Base-by-base conservation (phyloP, 2,329 filamentous ascomycete genomes). In the Exophiala phaeomuriformis region DNA sequence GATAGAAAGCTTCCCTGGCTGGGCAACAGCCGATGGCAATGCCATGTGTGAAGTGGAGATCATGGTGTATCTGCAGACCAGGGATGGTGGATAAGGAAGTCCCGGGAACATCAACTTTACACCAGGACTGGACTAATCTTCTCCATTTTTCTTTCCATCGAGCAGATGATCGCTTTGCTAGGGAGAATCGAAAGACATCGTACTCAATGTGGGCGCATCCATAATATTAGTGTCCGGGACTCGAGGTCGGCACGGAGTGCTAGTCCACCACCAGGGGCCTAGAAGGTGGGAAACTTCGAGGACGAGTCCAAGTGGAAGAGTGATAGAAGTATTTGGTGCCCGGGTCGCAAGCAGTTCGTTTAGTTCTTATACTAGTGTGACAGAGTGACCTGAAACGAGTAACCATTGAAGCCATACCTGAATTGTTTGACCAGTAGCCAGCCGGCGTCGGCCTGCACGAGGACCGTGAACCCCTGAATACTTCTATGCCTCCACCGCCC, bases 1-100 rank as follows among this genome's bases (percentile, higher is more conserved):
- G 35, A 49, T 61, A 31, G 56, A 57, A 35, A 48, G 43, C 7
- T 53, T 56, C 27, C 58, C 55, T 4, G 43, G 53, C 9, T 62
- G 61, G 59, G 33, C 12, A 42, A 19, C 52, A 32, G 51, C 47
- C n/a, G 55, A 33, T 27, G 29, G 41, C 4, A 30, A 53, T 5
- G 35, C 41, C 8, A 35, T 28, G 12, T 59, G 57, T 44, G 49
- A 55, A 10, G 49, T 59, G 33, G 49, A 59, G 35, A 51, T 59
- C 41, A 55, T 49, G 6, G 49, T 55, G 27, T 57, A 54, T 36
- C 12, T 57, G 35, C 30, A 57, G 27, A 35, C n/a, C 9, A n/a
- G 19, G 10, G 31, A 31, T 8, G 19, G 32, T n/a, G 19, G 43
- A 8, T 27, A 46, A 7, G 27, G 31, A 32, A 29, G 3, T 19